Evolutionary conservation across 129 eudicot species (phyloP), one percentile per base, ranked within the genome.

Genomic region (Silybum marianum): DNA sequence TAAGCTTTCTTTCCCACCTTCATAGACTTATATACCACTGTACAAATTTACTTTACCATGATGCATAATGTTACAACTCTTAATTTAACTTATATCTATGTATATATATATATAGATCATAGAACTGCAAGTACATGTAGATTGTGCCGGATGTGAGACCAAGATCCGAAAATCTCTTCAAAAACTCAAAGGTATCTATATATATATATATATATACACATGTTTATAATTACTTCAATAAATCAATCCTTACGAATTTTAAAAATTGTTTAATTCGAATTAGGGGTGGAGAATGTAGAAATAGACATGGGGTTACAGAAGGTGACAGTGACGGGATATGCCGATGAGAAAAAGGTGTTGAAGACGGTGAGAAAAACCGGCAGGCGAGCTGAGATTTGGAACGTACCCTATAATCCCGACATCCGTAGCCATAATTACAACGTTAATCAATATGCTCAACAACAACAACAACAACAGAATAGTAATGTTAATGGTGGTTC

Each of bases 221-320:
- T 42, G 54, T 44, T 44, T 4, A 18, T 58, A 58, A 58, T 38
- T 26, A 3, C 24, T 7, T 60, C 39, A 8, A 1, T 38, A 38
- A 38, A 30, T 16, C 0, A n/a, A 19, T 44, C 21, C 42, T 69
- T 26, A 13, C 1, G 19, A 11, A 68, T 24, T 25, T 1, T 3
- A 13, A 68, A 26, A 3, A 66, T 77, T 10, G 3, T 23, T 39
- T 4, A 7, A 39, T 62, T 81, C 0, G 10, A 40, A 25, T n/a
- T 7, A 93, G 98, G 96, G 67, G 92, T 93, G 60, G 92, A 91
- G 68, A 74, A 73, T 23, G 84, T 93, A 39, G 98, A 93, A 3
- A 89, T 93, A 83, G 96, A 93, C 84, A 88, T 91, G 94, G 90
- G 69, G 1, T 12, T 93, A 80, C 98, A 93, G 51, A 93, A 93